A percentile compares a stretch with the other conserved stretches of the same genome.
These are phyloP conservation scores for Ceratobasidium sp. DNA, from an alignment of 1,284 basidiomycete species.

Conservation along the genomic window DNA sequence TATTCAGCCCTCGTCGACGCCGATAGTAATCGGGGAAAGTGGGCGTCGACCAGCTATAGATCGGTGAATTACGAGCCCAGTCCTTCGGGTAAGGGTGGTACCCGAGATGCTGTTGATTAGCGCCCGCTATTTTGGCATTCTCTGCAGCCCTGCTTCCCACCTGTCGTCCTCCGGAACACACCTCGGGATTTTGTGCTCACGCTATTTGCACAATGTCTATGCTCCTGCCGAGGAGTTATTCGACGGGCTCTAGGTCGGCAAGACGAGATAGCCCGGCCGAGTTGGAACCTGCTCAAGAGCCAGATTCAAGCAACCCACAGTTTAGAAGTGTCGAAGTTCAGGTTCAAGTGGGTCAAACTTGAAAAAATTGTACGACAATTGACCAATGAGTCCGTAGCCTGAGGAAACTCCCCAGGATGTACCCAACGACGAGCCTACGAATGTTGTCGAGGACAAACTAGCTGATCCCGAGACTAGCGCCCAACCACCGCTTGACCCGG, in stretches of 20 bases:
- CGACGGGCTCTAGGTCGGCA: neutral
- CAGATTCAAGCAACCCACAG: neutral
- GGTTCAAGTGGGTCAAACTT: neutral
- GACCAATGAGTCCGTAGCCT: neutral
- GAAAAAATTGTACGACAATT: neutral
- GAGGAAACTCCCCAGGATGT: neutral
- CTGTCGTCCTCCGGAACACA: too few species aligned
- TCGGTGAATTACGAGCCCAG: too few species aligned
- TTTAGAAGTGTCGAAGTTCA: neutral
- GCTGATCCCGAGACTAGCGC: neutral
- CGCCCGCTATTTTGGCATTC: too few species aligned
- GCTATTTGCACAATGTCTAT: slow-evolving; percentile 10
- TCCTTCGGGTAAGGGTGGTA: too few species aligned
- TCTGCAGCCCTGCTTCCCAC: too few species aligned
- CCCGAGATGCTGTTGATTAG: too few species aligned
- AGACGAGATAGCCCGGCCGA: neutral
- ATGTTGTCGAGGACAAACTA: neutral
- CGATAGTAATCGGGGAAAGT: too few species aligned
- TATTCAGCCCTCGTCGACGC: too few species aligned
- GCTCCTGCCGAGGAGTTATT: slow-evolving; percentile 6
- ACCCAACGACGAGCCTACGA: neutral
- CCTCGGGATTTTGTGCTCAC: too few species aligned
- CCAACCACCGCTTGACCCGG: neutral
- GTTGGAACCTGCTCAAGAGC: neutral
- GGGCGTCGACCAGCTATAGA: too few species aligned